Percentiles rank a stretch among this genome's conserved stretches.
These are phyloP conservation scores for Acanthamoeba lenticulata DNA, from an alignment of 208 protist genomes.

Conservation along the genomic window DNA sequence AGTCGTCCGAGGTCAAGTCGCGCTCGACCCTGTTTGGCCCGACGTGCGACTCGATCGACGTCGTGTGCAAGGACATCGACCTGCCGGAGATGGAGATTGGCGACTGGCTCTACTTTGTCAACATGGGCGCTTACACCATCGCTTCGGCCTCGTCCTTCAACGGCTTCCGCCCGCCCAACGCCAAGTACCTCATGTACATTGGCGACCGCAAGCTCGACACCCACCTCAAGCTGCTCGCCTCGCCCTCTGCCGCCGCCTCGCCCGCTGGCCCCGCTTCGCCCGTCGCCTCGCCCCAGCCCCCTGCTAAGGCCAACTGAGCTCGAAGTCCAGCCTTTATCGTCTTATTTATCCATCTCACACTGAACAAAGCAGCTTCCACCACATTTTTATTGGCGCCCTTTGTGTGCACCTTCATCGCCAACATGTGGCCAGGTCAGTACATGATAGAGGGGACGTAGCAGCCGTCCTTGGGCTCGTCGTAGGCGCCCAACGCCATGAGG, in stretches of 20 bases:
- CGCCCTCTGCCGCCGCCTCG: background rate
- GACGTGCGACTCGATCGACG: constrained; percentile 90
- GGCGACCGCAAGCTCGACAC: constrained; percentile 1
- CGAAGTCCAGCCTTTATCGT: background rate
- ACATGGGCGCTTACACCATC: constrained; percentile 92
- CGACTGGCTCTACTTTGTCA: constrained; percentile 89
- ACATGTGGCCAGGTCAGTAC: too few relatives aligned
- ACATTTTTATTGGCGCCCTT: too few relatives aligned
- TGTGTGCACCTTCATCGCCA: too few relatives aligned
- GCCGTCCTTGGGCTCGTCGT: background rate
- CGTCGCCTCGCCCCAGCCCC: background rate
- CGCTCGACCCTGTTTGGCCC: constrained; percentile 86
- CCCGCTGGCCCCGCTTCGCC: background rate
- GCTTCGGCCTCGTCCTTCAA: constrained; percentile 85
- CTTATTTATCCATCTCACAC: too few relatives aligned
- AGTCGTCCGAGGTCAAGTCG: constrained; percentile 2
- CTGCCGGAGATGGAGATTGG: constrained; percentile 88
- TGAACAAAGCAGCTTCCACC: too few relatives aligned
- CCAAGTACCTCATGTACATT: constrained; percentile 33
- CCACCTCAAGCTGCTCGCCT: background rate
- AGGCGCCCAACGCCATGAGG: constrained; percentile 28
- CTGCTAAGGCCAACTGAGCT: background rate
- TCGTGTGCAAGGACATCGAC: constrained; percentile 76
- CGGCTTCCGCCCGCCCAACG: constrained; percentile 73
- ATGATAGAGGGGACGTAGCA: background rate